These are phyloP conservation scores for Cylindrotheca closterium DNA, from an alignment of 108 stramenopile species.

Conservation along the genomic window DNA sequence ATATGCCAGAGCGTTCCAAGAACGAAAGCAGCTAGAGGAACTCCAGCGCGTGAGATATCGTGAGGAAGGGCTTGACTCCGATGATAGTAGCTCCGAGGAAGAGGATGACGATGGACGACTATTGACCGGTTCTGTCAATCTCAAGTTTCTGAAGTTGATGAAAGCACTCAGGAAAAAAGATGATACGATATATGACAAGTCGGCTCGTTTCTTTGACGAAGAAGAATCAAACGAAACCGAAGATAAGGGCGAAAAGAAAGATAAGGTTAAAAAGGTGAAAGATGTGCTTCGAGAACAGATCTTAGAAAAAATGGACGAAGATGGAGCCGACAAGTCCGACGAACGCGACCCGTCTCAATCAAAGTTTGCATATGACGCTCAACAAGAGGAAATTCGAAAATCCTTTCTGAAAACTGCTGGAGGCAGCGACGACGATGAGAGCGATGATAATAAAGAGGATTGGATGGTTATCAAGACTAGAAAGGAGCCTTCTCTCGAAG, in stretches of 20 bases:
- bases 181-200: conserved; percentile 69
- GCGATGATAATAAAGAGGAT: conserved; percentile 52
- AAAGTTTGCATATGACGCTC: conserved; percentile 86
- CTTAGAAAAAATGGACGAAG: conserved; percentile 78
- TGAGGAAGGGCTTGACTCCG: conserved; percentile 31
- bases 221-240: conserved; percentile 21
- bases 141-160: conserved; percentile 75
- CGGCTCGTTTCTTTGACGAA: conserved; percentile 62
- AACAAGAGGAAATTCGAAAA: conserved; percentile 83
- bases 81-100: conserved; percentile 34
- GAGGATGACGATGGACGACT: conserved; percentile 51
- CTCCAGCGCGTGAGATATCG: conserved; percentile 56
- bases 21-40: conserved; percentile 74
- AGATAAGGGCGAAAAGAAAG: conserved; percentile 18
- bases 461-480: conserved; percentile 50
- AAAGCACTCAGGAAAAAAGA: conserved; percentile 77
- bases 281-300: conserved; percentile 96
- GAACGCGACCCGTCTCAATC: conserved; percentile 1
- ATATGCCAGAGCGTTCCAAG: conserved; percentile 70
- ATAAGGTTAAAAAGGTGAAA: conserved; percentile 77
- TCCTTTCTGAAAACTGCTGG: conserved; percentile 70
- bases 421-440: conserved; percentile 30
- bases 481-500: conserved; percentile 21
- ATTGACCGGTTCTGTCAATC: conserved; percentile 65
- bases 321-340: conserved; percentile 23